Evolutionary conservation across 805 yeast species (phyloP).

Genomic region (Pichia scutulata): DNA sequence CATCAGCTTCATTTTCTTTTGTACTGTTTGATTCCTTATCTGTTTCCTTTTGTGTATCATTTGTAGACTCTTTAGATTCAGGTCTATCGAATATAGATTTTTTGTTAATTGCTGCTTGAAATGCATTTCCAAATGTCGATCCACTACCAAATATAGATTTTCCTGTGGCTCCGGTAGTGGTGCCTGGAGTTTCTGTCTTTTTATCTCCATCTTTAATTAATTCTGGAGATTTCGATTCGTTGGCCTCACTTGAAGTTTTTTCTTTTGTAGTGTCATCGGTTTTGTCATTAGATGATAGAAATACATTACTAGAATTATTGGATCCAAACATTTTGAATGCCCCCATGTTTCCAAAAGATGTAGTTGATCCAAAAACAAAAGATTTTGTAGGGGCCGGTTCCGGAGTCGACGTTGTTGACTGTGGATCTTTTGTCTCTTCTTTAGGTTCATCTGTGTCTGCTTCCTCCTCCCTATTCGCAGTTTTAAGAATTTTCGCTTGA

Average conservation of each 20-base stretch:
- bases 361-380: slow-evolving; percentile 49
- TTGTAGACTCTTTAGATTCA: neutral
- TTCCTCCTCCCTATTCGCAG: neutral
- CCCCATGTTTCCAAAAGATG: slow-evolving; percentile 40
- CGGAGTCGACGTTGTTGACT: neutral
- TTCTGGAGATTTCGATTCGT: neutral
- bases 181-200: neutral
- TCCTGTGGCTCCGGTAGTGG: neutral
- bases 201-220: neutral
- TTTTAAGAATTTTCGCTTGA: neutral
- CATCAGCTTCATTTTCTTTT: slow-evolving; percentile 3
- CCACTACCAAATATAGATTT: slow-evolving; percentile 36
- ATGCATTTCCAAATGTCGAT: slow-evolving; percentile 45
- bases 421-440: neutral
- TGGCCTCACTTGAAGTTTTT: neutral
- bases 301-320: slow-evolving; percentile 25
- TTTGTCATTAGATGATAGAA: slow-evolving; percentile 21
- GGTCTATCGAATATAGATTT: slow-evolving; percentile 49
- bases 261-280: neutral
- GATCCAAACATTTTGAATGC: slow-evolving; percentile 30
- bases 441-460: neutral
- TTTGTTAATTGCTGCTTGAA: slow-evolving; percentile 41
- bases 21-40: slow-evolving; percentile 16
- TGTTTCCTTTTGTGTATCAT: neutral
- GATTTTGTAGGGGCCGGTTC: slow-evolving; percentile 8